Conservation (phyloP, 2,329 filamentous ascomycete species). For the Alternaria brassicae region DNA sequence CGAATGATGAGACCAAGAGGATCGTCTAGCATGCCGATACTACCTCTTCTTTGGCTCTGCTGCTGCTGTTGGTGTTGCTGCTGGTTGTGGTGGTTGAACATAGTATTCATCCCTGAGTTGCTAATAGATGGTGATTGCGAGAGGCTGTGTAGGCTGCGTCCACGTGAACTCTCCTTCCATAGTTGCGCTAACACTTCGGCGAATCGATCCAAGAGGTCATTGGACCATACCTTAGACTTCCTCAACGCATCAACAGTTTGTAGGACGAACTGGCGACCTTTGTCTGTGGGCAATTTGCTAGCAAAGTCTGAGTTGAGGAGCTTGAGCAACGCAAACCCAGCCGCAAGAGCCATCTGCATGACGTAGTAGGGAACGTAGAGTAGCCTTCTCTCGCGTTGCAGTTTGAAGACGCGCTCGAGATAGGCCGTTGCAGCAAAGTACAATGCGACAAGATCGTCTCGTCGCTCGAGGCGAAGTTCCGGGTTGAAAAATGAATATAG, state of each 20-base stretch:
- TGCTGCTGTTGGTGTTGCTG: conserved; percentile 32
- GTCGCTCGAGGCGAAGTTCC: conserved; percentile 64
- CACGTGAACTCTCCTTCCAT: conserved; percentile 69
- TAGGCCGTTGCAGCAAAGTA: conserved; percentile 76
- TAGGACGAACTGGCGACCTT: conserved; percentile 72
- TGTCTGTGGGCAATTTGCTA: conserved; percentile 67
- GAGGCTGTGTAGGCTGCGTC: conserved; percentile 47
- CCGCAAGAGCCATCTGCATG: conserved; percentile 85
- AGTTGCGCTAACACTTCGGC: conserved; percentile 88
- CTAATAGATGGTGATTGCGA: conserved; percentile 48
- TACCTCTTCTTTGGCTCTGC: conserved; percentile 34
- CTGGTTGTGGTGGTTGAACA: conserved; percentile 42
- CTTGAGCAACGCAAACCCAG: conserved; percentile 78
- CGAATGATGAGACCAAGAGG: conserved; percentile 81
- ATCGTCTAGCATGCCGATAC: conserved; percentile 63
- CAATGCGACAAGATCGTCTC: conserved; percentile 74
- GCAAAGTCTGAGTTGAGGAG: conserved; percentile 78
- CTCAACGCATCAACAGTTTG: conserved; percentile 74
- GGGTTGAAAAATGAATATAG: conserved; percentile 83
- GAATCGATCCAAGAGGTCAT: conserved; percentile 79
- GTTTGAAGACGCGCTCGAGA: conserved; percentile 65
- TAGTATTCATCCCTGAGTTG: conserved; percentile 40
- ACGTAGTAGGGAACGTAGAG: conserved; percentile 77
- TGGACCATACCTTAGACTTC: conserved; percentile 75
- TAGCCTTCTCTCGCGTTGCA: conserved; percentile 64